Conservation (phyloP, 768 basidiomycete species). For the Boletus fagicola region DNA sequence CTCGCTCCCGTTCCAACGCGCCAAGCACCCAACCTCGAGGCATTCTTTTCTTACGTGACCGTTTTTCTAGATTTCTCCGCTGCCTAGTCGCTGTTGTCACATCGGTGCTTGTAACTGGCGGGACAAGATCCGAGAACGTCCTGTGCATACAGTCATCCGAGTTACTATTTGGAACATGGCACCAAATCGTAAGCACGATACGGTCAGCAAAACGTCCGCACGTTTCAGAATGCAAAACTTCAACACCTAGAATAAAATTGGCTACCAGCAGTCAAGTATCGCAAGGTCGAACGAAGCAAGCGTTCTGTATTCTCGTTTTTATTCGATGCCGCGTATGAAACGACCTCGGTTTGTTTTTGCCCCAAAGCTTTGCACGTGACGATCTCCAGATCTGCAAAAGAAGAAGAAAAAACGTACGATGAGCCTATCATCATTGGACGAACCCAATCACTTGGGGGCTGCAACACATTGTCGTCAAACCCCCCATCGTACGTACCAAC, state of each 20-base stretch:
- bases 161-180: neutral
- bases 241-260: neutral
- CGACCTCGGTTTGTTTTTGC: neutral
- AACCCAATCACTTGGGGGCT: neutral
- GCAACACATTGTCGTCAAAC: neutral
- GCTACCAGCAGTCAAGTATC: neutral
- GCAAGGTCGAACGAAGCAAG: too few relatives aligned
- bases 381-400: neutral
- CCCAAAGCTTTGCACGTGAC: neutral
- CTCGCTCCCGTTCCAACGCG: conserved; percentile 6
- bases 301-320: too few relatives aligned
- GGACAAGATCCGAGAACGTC: conserved; percentile 11
- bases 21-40: neutral
- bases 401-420: too few relatives aligned
- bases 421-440: neutral
- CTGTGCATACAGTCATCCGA: neutral
- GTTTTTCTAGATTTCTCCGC: neutral
- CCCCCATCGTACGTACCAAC: neutral
- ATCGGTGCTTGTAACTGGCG: conserved; percentile 1
- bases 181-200: neutral
- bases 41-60: conserved; percentile 8
- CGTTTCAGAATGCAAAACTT: too few relatives aligned
- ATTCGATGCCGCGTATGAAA: too few relatives aligned
- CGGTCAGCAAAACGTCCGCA: neutral
- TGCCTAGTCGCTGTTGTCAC: neutral